Percentiles rank a stretch among this genome's conserved stretches.
These are phyloP conservation scores for Arthromyces matolae DNA, from an alignment of 768 basidiomycete genomes.

Conservation along the genomic window DNA sequence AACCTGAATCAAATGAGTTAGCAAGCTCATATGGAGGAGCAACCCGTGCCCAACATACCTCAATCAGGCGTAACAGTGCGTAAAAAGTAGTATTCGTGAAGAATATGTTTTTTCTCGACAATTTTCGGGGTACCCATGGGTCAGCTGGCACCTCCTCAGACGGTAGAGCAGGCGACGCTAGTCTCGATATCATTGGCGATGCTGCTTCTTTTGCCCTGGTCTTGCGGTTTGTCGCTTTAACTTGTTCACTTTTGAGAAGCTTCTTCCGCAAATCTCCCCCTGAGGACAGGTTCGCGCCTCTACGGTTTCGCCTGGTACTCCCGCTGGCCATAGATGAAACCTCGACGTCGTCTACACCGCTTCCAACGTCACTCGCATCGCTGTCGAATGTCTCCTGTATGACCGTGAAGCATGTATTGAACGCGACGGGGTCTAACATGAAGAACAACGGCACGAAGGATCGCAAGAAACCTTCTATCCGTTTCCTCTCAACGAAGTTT, in stretches of 20 bases:
- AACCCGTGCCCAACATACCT: conserved; percentile 76
- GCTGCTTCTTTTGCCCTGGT: conserved; percentile 49
- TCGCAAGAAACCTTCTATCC: conserved; percentile 80
- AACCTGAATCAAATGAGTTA: conserved; percentile 43
- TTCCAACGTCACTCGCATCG: conserved; percentile 50
- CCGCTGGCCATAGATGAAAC: conserved; percentile 37
- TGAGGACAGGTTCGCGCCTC: conserved; percentile 23
- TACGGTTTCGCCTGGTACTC: conserved; percentile 32
- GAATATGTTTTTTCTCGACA: conserved; percentile 55
- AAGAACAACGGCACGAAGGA: conserved; percentile 75
- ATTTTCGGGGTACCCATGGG: conserved; percentile 21
- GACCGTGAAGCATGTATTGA: conserved; percentile 66
- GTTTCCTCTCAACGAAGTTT: conserved; percentile 64
- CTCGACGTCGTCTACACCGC: conserved; percentile 33
- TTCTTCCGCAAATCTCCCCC: conserved; percentile 76
- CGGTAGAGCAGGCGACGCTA: conserved; percentile 59
- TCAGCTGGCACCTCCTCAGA: conserved; percentile 41
- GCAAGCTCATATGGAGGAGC: background rate
- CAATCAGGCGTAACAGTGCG: conserved; percentile 75
- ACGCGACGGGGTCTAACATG: conserved; percentile 64
- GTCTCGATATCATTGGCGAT: conserved; percentile 51
- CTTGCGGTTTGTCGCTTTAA: conserved; percentile 62
- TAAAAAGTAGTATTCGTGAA: conserved; percentile 92
- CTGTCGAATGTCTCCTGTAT: conserved; percentile 52
- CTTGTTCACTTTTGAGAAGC: conserved; percentile 77